These are phyloP conservation scores for Eucalyptus erythrocorys DNA, from an alignment of 345 rosid genomes.

Conservation along the genomic window DNA sequence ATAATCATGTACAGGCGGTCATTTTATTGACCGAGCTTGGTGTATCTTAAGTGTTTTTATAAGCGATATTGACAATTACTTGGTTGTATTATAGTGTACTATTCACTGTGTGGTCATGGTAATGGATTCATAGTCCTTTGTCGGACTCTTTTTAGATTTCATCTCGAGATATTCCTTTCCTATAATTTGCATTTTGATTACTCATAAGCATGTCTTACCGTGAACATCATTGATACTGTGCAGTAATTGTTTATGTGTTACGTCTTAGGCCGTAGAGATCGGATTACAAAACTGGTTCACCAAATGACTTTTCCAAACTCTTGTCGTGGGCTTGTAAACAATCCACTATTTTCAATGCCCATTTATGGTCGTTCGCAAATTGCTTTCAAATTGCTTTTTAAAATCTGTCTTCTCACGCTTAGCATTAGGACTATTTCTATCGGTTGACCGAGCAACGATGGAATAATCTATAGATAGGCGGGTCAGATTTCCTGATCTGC, in stretches of 20 bases:
- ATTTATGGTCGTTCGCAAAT: neutral
- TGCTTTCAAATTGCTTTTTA: accelerated
- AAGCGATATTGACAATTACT: neutral
- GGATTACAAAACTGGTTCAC: neutral
- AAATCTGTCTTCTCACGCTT: neutral
- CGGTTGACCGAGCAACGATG: neutral
- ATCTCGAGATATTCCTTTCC: neutral
- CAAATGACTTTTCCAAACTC: neutral
- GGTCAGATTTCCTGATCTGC: neutral
- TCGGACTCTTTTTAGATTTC: neutral
- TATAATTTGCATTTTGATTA: neutral
- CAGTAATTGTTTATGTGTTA: neutral
- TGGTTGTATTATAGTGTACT: neutral
- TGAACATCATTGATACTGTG: neutral
- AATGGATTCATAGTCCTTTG: neutral
- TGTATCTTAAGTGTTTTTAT: neutral
- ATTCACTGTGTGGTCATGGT: neutral
- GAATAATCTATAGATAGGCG: neutral
- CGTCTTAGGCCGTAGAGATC: neutral
- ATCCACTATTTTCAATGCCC: neutral
- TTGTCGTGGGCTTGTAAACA: neutral
- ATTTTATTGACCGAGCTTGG: neutral
- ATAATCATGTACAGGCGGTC: neutral
- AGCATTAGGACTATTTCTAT: neutral
- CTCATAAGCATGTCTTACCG: neutral